phyloP scores from a whole-genome alignment of 78 protist genomes.

The Goniomonas avonlea region DNA sequence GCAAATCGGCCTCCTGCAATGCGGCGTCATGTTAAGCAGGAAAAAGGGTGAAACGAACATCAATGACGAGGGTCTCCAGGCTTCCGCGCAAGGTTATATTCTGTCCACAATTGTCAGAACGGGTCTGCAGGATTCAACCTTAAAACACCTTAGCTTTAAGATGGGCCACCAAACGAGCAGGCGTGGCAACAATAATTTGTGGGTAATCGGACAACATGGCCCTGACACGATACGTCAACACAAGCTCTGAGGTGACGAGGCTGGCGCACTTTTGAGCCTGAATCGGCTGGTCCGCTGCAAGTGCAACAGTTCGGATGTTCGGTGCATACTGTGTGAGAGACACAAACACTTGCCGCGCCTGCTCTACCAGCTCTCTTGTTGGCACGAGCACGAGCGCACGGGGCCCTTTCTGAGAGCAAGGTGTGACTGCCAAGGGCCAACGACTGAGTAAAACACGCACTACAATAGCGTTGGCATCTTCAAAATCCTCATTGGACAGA shows the following conservation, averaged over 20 bases:
- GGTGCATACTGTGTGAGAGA: not conserved
- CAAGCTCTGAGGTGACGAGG: not conserved
- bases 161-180: constrained; percentile 56
- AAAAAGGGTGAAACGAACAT: too few relatives aligned
- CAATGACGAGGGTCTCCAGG: constrained; percentile 55
- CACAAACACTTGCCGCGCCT: constrained; percentile 50
- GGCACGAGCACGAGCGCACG: constrained; percentile 74
- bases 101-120: too few relatives aligned
- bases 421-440: too few relatives aligned
- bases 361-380: constrained; percentile 66
- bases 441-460: too few relatives aligned
- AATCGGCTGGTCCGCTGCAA: constrained; percentile 39
- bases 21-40: too few relatives aligned
- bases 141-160: constrained; percentile 17
- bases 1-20: constrained; percentile 84
- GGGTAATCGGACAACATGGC: constrained; percentile 36
- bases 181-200: constrained; percentile 62
- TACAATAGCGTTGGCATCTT: not conserved
- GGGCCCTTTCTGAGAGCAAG: not conserved
- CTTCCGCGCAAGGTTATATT: not conserved
- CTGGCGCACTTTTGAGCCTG: not conserved
- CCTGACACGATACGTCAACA: too few relatives aligned
- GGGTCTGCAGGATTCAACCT: too few relatives aligned
- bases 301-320: constrained; percentile 22
- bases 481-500: constrained; percentile 31